Base-by-base conservation (phyloP, 2,329 filamentous ascomycete species). In the Aspergillus tubingensis region DNA sequence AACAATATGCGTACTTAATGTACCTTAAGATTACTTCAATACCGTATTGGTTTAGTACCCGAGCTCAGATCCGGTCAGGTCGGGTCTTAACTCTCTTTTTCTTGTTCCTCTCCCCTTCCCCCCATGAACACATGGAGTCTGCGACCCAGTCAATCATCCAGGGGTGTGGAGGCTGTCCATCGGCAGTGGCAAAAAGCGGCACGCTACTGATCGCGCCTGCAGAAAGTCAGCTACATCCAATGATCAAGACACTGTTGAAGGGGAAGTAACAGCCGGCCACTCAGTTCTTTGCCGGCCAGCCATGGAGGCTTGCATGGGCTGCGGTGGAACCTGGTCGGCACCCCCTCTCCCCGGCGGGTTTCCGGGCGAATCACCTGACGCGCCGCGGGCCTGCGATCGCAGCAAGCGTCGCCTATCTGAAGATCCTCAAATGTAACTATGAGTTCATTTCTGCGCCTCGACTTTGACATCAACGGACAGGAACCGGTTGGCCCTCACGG, bases 341-440 rank as follows among this genome's bases (percentile, higher is more conserved):
- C 13, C 21, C 19, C 44, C 23, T 21, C 39, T 44, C 19, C 19
- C 19, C 17, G 41, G 17, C 17, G 41, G 41, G 41, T 19, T 49
- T 30, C 25, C 47, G 47, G 30, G 47, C 47, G 44, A 50, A 50
- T 50, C 47, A 50, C 47, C 47, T 50, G 47, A 30, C 47, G 25
- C 47, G 25, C 47, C 23, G 25, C 25, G 15, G 23, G 47, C 15
- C 41, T 49, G 25, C 47, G 47, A 49, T 49, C 47, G 47, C 47
- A 49, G 15, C 15, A 15, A 49, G 15, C 15, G 15, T 10, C 5
- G 23, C 13, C 23, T 30, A 49, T 17, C 25, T n/a, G 17, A 50
- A n/a, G 15, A 30, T 23, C 41, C 4, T 23, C 10, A 2, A 15
- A 50, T 50, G 47, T 50, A 27, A 50, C 13, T 17, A 50, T 50